These are phyloP conservation scores for Leccinum solheimii DNA, from an alignment of 1,284 basidiomycete genomes.

Conservation along the genomic window DNA sequence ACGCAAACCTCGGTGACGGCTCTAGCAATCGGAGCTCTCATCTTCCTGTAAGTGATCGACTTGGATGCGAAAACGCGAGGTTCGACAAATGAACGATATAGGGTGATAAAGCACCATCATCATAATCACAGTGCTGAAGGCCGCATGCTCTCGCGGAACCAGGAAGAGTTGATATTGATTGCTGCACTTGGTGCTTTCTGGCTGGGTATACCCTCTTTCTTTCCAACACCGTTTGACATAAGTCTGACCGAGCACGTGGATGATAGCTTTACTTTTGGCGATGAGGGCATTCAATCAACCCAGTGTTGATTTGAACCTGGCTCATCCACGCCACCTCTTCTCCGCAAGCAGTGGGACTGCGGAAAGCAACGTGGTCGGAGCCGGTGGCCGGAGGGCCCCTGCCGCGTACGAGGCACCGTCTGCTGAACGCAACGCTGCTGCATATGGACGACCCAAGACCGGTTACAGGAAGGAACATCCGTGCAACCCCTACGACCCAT, in stretches of 20 bases:
- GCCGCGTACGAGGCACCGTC: conserved; percentile 19
- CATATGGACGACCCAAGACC: conserved; percentile 38
- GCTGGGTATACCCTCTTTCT: conserved; percentile 53
- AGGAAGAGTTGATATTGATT: conserved; percentile 72
- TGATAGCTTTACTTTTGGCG: conserved; percentile 44
- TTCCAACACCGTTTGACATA: not conserved
- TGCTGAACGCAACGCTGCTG: conserved; percentile 32
- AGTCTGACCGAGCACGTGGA: conserved; percentile 11
- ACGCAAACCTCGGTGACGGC: conserved; percentile 73
- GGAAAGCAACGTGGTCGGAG: conserved; percentile 36
- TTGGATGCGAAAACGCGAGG: not conserved
- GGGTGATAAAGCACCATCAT: conserved; percentile 66
- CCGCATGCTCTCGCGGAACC: conserved; percentile 59
- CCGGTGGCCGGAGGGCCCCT: conserved; percentile 30
- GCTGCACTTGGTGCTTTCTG: conserved; percentile 68
- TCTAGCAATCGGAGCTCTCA: conserved; percentile 59
- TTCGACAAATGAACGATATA: conserved; percentile 13
- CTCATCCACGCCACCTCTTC: conserved; percentile 34
- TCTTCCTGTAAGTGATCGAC: conserved; percentile 56
- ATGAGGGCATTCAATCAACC: conserved; percentile 42
- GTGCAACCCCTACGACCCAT: conserved; percentile 57
- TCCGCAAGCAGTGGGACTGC: conserved; percentile 37
- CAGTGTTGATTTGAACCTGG: conserved; percentile 31
- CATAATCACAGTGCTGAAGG: conserved; percentile 40
- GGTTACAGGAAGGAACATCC: conserved; percentile 44